Evolutionary conservation across 1,284 basidiomycete genomes (phyloP).

Genomic region (Leccinum pachyderme): DNA sequence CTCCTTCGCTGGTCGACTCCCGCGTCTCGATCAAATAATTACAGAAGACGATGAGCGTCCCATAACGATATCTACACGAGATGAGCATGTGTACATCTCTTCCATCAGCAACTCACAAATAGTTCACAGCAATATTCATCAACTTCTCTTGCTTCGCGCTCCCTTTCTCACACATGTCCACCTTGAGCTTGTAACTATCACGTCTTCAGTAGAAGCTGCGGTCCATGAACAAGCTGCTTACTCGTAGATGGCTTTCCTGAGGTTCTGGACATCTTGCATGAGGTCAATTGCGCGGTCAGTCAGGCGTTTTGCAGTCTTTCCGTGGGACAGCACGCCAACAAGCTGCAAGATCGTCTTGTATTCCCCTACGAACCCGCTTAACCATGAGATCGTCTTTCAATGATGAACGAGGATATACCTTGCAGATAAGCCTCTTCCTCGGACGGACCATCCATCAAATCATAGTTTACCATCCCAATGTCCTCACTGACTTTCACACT

Average conservation of each 20-base stretch:
- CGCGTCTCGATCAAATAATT: conserved; percentile 89
- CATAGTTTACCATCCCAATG: conserved; percentile 46
- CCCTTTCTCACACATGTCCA: conserved; percentile 78
- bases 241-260: conserved; percentile 92
- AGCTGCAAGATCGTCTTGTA: conserved; percentile 97
- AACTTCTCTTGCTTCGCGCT: conserved; percentile 76
- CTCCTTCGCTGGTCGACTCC: conserved; percentile 40
- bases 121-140: conserved; percentile 78
- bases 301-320: conserved; percentile 90
- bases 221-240: conserved; percentile 36
- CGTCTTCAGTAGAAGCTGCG: conserved; percentile 1
- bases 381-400: not conserved
- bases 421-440: conserved; percentile 86
- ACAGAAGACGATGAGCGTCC: conserved; percentile 90
- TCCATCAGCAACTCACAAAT: conserved; percentile 53
- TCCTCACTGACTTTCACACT: conserved; percentile 43
- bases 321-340: conserved; percentile 84
- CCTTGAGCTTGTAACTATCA: conserved; percentile 85
- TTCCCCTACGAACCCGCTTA: conserved; percentile 61
- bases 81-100: conserved; percentile 7
- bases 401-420: conserved; percentile 43
- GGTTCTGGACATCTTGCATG: conserved; percentile 93
- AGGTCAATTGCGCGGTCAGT: conserved; percentile 87
- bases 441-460: conserved; percentile 72
- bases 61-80: conserved; percentile 71